phyloP scores from a whole-genome alignment of 768 basidiomycete genomes.

The Russula ochroleuca region DNA sequence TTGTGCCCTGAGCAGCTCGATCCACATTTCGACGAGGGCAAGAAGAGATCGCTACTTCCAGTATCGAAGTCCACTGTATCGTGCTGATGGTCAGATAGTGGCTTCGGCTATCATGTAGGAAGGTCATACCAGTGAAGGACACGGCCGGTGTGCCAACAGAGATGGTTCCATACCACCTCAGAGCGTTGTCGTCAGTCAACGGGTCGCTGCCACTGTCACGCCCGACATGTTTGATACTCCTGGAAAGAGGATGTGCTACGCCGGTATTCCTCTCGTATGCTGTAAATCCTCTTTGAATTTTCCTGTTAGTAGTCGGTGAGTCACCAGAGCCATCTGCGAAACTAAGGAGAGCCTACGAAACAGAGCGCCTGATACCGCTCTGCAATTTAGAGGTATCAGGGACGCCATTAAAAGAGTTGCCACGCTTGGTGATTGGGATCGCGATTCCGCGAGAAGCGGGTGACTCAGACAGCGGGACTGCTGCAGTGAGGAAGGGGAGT shows the following conservation, averaged over 20 bases:
- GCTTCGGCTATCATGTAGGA: background rate
- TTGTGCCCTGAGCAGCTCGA: slow-evolving; percentile 31
- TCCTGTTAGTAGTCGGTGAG: slow-evolving; percentile 10
- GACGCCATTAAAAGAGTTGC: background rate
- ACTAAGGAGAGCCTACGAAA: background rate
- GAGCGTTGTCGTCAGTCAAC: slow-evolving; percentile 1
- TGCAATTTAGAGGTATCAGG: slow-evolving; percentile 1
- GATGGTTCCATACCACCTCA: slow-evolving; percentile 24
- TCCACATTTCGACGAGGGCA: slow-evolving; percentile 35
- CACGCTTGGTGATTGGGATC: slow-evolving; percentile 13
- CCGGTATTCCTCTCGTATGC: slow-evolving; percentile 24
- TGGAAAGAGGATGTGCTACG: slow-evolving; percentile 10
- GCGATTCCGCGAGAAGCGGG: background rate
- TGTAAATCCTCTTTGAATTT: slow-evolving; percentile 17
- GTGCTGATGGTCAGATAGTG: no score
- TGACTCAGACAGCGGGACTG: background rate
- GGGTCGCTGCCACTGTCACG: background rate
- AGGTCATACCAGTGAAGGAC: slow-evolving; percentile 15
- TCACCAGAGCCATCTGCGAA: background rate
- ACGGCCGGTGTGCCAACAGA: slow-evolving; percentile 24
- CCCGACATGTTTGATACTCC: background rate
- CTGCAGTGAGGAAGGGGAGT: slow-evolving; percentile 9
- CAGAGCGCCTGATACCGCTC: background rate
- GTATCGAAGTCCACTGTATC: slow-evolving; percentile 41
- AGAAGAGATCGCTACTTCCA: slow-evolving; percentile 34